phyloP scores from a whole-genome alignment of 2,329 filamentous ascomycete genomes.

The Aspergillus bombycis region DNA sequence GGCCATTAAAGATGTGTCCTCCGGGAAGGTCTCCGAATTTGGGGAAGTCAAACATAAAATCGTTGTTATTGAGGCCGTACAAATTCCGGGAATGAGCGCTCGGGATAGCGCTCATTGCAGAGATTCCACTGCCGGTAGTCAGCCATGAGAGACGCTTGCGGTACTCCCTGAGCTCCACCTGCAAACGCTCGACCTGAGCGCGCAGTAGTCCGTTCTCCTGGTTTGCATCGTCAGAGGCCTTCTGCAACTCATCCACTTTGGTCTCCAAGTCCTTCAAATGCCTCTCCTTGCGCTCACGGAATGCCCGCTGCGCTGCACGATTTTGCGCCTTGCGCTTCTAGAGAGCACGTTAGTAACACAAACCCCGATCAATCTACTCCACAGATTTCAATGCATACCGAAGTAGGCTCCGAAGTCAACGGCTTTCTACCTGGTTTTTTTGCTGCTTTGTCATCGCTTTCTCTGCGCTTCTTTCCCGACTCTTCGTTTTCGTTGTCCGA shows the following conservation, averaged over 20 bases:
- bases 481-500: conserved; percentile 69
- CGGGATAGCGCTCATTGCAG: conserved; percentile 53
- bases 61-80: conserved; percentile 70
- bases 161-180: conserved; percentile 83
- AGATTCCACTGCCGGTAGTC: conserved; percentile 50
- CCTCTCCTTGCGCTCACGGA: conserved; percentile 92
- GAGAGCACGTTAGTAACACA: conserved; percentile 25
- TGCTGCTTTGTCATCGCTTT: conserved; percentile 79
- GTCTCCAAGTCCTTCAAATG: conserved; percentile 58
- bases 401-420: conserved; percentile 90
- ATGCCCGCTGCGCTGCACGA: conserved; percentile 86
- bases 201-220: conserved; percentile 84
- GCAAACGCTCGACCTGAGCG: conserved; percentile 85
- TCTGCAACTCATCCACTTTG: conserved; percentile 69
- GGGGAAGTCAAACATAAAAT: conserved; percentile 95
- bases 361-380: background rate
- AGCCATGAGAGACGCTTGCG: conserved; percentile 77
- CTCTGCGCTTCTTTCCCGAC: conserved; percentile 69
- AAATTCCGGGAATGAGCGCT: conserved; percentile 50
- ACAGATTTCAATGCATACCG: conserved; percentile 64
- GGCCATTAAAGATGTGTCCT: conserved; percentile 55
- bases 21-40: conserved; percentile 78
- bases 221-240: conserved; percentile 78
- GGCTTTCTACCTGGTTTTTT: conserved; percentile 98
- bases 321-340: conserved; percentile 82